Evolutionary conservation across 768 basidiomycete species (phyloP), one percentile per base, ranked within the genome.

Genomic region (Collybia sp.): DNA sequence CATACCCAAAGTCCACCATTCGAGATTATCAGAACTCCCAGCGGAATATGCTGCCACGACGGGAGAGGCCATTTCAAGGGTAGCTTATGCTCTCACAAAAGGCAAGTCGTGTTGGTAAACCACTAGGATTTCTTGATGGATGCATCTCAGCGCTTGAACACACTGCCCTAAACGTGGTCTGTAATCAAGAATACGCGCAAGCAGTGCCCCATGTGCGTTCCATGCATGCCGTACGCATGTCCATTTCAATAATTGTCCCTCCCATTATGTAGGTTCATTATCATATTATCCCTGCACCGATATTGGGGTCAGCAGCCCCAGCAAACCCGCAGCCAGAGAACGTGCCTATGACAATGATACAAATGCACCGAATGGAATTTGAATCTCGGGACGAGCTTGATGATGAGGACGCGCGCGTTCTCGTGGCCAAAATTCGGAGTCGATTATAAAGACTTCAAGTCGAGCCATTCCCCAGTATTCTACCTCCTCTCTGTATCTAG

Each of bases 111-210:
- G n/a, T 17, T 42, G 11, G 40, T 37, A 30, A 15, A 12, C 11
- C 31, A 3, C 25, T 20, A 13, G 31, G 42, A 15, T 8, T 20
- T 31, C 17, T 33, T 17, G 25, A 32, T 49, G 12, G 17, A 10
- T 9, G 34, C 48, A 20, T 36, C 16, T 5, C 45, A 86, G 84
- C 78, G 1, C 53, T 85, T 18, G 69, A 76, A 10, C 82, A 86
- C 52, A 83, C 82, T 12, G 83, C 70, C 6, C 67, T 88, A 40
- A 88, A 88, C 57, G 77, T 88, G 5, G 85, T 88, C 3, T 86
- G 85, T 55, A 88, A 88, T 57, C 85, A 88, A 57, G 85, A 87
- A 60, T 88, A 88, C 53, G 86, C 86, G 0, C 86, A 88, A 57
- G 83, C 82, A 3, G 83, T 88, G 6, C 80, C 79, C n/a, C 86